Base-by-base conservation (phyloP, 306 rosid species). In the Benincasa hispida region DNA sequence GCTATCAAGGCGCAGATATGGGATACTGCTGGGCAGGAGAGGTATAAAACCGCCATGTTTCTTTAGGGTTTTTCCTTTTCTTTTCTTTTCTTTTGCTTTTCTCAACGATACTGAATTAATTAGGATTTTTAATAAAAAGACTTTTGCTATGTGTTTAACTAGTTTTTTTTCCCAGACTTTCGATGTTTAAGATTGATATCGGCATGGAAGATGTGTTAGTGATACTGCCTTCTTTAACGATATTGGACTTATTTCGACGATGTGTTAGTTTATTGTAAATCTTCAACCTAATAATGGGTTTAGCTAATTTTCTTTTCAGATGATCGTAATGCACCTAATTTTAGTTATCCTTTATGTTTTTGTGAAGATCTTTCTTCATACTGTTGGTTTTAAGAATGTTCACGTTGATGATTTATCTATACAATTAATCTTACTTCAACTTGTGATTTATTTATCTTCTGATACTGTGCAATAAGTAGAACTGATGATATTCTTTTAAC, bases 11-110 rank as follows among this genome's bases (percentile, higher is more conserved):
- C 97, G 12, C 98, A 93, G 90, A 90, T 93, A 83, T 93, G 98
- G 98, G 98, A 93, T 76, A 93, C 98, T 72, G 98, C 98, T 77
- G 98, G 98, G 63, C 98, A 93, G 86, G 98, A 91, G 87, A 93
- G 98, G 98, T 93, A 75, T 12, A 10, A 47, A 35, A 25, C 21
- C 0, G 17, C 30, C 47, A 0, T 25, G 25, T 74, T 53, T 57
- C 19, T 76, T 76, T 39, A 45, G 3, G 56, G 39, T 8, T 63
- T 48, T 27, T 35, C 7, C n/a, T 45, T 45, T 45, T 45, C 50
- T 45, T 45, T 45, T 39, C 2, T 0, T 11, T 45, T 45, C 15
- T 50, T 48, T 58, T 76, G 24, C 0, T 19, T 30, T 7, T 54
- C 14, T 37, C 30, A 35, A 63, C 3, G 25, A 17, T 32, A 19